A percentile compares a stretch with the other conserved stretches of the same genome.
Evolutionary conservation across 257 asterid species (phyloP).

Genomic region (Solanum commersonii): DNA sequence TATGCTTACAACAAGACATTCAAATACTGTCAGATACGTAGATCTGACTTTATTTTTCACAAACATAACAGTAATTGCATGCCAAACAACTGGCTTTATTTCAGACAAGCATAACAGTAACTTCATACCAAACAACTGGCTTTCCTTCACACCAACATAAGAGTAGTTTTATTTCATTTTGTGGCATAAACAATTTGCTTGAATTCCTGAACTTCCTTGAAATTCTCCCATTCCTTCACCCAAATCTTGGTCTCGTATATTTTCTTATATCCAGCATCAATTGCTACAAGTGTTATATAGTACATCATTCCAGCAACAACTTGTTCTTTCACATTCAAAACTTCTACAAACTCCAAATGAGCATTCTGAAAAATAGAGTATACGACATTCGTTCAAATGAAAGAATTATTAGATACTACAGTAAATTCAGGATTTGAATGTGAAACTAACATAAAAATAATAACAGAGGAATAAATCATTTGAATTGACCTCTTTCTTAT

Average conservation of each 20-base stretch:
- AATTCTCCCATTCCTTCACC: slow-evolving; percentile 4
- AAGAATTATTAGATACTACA: no score
- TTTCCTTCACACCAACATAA: no score
- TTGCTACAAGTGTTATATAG: slow-evolving; percentile 2
- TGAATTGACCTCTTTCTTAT: background rate
- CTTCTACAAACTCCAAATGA: background rate
- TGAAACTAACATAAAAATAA: no score
- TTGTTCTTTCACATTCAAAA: background rate
- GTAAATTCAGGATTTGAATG: no score
- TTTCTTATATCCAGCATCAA: background rate
- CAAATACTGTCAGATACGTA: no score
- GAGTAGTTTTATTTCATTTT: background rate
- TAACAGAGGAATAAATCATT: no score
- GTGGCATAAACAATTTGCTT: background rate
- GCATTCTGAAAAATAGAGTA: background rate
- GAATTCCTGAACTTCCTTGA: slow-evolving; percentile 7
- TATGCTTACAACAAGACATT: background rate
- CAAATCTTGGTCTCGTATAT: background rate
- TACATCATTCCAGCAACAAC: background rate
- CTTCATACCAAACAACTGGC: no score
- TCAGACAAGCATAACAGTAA: no score
- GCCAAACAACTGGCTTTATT: no score
- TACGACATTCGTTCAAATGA: background rate
- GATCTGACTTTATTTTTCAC: no score
- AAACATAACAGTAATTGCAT: no score